Percentiles rank a stretch among this genome's conserved stretches.
Evolutionary conservation across 1,139 yeast genomes (phyloP).

Genomic region (Wickerhamomyces sp.): DNA sequence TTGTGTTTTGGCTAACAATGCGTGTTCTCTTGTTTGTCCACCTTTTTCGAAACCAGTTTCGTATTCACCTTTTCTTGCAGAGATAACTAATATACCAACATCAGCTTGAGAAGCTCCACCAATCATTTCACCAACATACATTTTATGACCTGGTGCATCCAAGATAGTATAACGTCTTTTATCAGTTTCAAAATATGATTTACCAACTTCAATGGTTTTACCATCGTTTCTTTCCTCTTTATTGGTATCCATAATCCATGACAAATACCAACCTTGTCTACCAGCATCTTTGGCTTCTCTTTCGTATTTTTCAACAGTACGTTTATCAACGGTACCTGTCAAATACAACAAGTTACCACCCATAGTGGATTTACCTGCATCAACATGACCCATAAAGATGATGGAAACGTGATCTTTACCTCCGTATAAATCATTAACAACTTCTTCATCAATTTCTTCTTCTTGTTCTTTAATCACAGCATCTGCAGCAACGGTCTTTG

Average conservation of each 20-base stretch:
- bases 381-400: slow-evolving; percentile 99
- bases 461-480: slow-evolving; percentile 70
- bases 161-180: slow-evolving; percentile 95
- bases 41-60: slow-evolving; percentile 99
- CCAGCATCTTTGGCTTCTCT: slow-evolving; percentile 99
- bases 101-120: slow-evolving; percentile 99
- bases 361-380: slow-evolving; percentile 99
- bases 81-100: slow-evolving; percentile 92
- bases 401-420: slow-evolving; percentile 96
- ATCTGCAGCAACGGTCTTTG: slow-evolving; percentile 26
- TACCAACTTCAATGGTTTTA: slow-evolving; percentile 98
- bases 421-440: slow-evolving; percentile 89
- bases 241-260: slow-evolving; percentile 99
- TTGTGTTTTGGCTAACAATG: slow-evolving; percentile 93
- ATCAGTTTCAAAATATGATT: slow-evolving; percentile 95
- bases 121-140: slow-evolving; percentile 98
- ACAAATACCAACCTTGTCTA: slow-evolving; percentile 98
- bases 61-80: slow-evolving; percentile 98
- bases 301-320: slow-evolving; percentile 98
- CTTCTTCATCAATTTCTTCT: slow-evolving; percentile 81
- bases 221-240: slow-evolving; percentile 98
- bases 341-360: slow-evolving; percentile 93
- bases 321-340: slow-evolving; percentile 96
- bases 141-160: slow-evolving; percentile 99
- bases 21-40: slow-evolving; percentile 99